phyloP scores from a whole-genome alignment of 2,329 filamentous ascomycete genomes.

The Xylariomycetidae sp. region DNA sequence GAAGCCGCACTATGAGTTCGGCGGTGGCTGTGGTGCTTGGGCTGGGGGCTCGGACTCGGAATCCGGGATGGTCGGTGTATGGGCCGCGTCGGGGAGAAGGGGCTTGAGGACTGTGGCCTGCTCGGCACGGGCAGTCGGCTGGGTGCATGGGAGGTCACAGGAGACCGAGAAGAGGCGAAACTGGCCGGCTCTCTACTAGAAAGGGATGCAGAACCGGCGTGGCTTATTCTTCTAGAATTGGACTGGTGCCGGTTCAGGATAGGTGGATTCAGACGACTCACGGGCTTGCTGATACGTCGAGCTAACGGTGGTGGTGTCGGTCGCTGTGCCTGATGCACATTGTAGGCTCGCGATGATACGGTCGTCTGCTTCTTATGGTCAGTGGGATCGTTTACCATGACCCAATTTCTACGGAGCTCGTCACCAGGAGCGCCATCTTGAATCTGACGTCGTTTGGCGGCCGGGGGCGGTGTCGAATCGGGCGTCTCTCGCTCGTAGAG shows the following conservation, averaged over 20 bases:
- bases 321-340: conserved; percentile 24
- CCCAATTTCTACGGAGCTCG: conserved; percentile 65
- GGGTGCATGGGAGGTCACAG: conserved; percentile 27
- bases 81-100: conserved; percentile 14
- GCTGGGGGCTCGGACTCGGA: conserved; percentile 22
- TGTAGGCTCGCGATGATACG: conserved; percentile 19
- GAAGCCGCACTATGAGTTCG: conserved; percentile 43
- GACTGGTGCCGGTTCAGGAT: conserved; percentile 28
- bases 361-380: conserved; percentile 14
- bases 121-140: conserved; percentile 40
- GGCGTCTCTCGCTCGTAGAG: conserved; percentile 27
- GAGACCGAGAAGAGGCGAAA: conserved; percentile 45
- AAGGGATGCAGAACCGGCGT: conserved; percentile 40
- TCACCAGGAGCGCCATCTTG: conserved; percentile 39
- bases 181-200: conserved; percentile 44
- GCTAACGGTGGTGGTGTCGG: conserved; percentile 24
- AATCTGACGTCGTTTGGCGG: conserved; percentile 52
- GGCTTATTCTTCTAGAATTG: conserved; percentile 42
- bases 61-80: conserved; percentile 20
- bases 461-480: conserved; percentile 40
- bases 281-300: conserved; percentile 42
- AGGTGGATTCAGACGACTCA: conserved; percentile 30
- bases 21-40: conserved; percentile 30
- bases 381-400: conserved; percentile 53
- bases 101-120: conserved; percentile 21